Conservation (phyloP, 202 grass and related monocot species). For the Panicum hallii region DNA sequence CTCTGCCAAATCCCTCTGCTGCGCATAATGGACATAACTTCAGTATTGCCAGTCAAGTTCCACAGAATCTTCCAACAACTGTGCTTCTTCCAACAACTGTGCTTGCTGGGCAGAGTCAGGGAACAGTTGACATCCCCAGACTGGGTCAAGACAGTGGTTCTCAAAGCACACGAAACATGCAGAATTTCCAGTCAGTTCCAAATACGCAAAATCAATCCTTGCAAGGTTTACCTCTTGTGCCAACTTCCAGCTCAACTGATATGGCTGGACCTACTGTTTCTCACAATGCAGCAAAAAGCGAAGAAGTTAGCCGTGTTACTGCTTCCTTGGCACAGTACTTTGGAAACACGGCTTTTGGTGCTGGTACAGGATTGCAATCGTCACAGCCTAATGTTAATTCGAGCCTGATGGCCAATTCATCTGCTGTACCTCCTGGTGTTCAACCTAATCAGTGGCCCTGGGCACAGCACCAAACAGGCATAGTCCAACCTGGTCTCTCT, state of each 20-base stretch:
- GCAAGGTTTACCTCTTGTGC: slow-evolving; percentile 47
- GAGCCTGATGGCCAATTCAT: slow-evolving; percentile 36
- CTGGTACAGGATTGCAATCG: slow-evolving; percentile 51
- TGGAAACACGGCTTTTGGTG: slow-evolving; percentile 56
- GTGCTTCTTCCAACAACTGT: slow-evolving; percentile 38
- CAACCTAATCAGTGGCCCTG: slow-evolving; percentile 56
- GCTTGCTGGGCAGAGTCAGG: slow-evolving; percentile 50
- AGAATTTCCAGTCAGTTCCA: slow-evolving; percentile 56
- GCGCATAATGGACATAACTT: slow-evolving; percentile 51
- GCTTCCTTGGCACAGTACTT: slow-evolving; percentile 83
- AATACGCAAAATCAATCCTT: slow-evolving; percentile 48
- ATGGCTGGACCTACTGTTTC: slow-evolving; percentile 48
- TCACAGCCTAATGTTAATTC: slow-evolving; percentile 52
- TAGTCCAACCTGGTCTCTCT: slow-evolving; percentile 36
- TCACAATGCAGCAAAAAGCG: slow-evolving; percentile 62
- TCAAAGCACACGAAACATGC: slow-evolving; percentile 47
- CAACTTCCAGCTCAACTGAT: slow-evolving; percentile 56
- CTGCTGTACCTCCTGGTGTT: slow-evolving; percentile 37
- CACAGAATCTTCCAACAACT: slow-evolving; percentile 49
- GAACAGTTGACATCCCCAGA: slow-evolving; percentile 39
- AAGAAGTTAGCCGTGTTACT: slow-evolving; percentile 65
- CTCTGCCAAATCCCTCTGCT: slow-evolving; percentile 46
- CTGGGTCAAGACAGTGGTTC: slow-evolving; percentile 42
- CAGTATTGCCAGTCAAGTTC: slow-evolving; percentile 49
- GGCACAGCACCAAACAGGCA: slow-evolving; percentile 51